Evolutionary conservation across 495 filamentous ascomycete species (phyloP).

Genomic region (Annulohypoxylon nitens): DNA sequence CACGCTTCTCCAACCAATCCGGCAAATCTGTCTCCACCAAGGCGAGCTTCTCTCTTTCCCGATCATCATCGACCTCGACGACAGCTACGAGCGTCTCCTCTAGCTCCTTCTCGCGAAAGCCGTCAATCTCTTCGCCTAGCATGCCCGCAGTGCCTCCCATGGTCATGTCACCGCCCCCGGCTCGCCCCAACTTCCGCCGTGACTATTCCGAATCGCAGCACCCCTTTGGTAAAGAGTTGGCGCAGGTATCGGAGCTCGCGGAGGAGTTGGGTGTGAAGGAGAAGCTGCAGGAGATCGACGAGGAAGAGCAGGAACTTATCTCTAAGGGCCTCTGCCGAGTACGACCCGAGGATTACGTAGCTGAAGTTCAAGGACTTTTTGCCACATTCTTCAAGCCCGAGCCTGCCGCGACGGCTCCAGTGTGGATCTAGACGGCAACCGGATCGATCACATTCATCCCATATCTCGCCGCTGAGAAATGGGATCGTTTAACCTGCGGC

Average conservation of each 20-base stretch:
- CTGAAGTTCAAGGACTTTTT: slow-evolving; percentile 81
- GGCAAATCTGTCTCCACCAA: slow-evolving; percentile 58
- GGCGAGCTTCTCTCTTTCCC: slow-evolving; percentile 61
- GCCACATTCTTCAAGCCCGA: slow-evolving; percentile 54
- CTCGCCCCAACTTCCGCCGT: slow-evolving; percentile 49
- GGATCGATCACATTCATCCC: slow-evolving; percentile 10
- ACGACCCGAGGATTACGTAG: slow-evolving; percentile 83
- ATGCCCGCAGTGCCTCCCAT: slow-evolving; percentile 36
- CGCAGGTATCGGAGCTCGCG: slow-evolving; percentile 81
- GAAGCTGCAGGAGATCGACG: slow-evolving; percentile 72
- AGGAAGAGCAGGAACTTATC: slow-evolving; percentile 76
- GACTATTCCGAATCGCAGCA: slow-evolving; percentile 52
- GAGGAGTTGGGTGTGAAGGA: slow-evolving; percentile 83
- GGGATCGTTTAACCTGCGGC: slow-evolving; percentile 24
- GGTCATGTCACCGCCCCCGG: slow-evolving; percentile 54
- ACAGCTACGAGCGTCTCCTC: slow-evolving; percentile 57
- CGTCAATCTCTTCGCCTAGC: slow-evolving; percentile 41
- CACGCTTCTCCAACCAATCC: slow-evolving; percentile 65
- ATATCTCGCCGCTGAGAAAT: slow-evolving; percentile 29
- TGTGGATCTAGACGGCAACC: slow-evolving; percentile 49
- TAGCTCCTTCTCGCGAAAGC: slow-evolving; percentile 53
- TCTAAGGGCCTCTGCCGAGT: slow-evolving; percentile 79
- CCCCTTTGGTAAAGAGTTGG: slow-evolving; percentile 80
- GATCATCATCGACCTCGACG: slow-evolving; percentile 64
- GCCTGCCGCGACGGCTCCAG: slow-evolving; percentile 33